Percentiles rank a stretch among this genome's conserved stretches.
Conservation (phyloP, 2,329 filamentous ascomycete species). For the Cordyceps militaris region DNA sequence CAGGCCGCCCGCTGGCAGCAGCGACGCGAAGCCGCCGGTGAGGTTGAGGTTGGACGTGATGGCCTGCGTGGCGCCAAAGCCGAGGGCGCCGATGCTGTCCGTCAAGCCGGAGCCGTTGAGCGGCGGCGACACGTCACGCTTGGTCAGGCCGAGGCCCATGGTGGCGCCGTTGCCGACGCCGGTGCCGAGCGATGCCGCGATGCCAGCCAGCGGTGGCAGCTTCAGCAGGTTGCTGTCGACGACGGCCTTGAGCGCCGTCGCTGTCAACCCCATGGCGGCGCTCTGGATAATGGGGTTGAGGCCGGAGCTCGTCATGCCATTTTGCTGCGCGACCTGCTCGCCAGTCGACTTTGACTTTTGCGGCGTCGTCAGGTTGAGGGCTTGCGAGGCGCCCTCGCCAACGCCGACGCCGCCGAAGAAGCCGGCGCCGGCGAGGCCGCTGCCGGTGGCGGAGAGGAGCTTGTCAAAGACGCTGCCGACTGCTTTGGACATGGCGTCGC, state of each 20-base stretch:
- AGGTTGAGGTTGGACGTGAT: constrained; percentile 21
- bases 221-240: constrained; percentile 15
- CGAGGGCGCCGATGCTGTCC: constrained; percentile 21
- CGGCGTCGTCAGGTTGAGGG: constrained; percentile 17
- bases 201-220: constrained; percentile 14
- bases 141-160: constrained; percentile 18
- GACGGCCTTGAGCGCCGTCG: constrained; percentile 22
- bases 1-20: constrained; percentile 1
- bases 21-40: neutral
- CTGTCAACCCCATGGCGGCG: constrained; percentile 22
- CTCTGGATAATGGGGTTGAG: constrained; percentile 25
- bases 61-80: constrained; percentile 23
- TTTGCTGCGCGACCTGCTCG: constrained; percentile 20
- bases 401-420: constrained; percentile 22
- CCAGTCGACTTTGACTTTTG: constrained; percentile 14
- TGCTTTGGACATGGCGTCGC: constrained; percentile 1
- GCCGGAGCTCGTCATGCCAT: constrained; percentile 23
- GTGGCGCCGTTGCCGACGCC: constrained; percentile 21
- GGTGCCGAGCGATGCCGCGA: constrained; percentile 18
- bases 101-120: constrained; percentile 18
- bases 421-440: constrained; percentile 14
- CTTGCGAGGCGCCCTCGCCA: constrained; percentile 21
- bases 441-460: constrained; percentile 1
- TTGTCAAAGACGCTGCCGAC: neutral
- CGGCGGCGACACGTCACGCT: constrained; percentile 13